Base-by-base conservation (phyloP, 2,329 filamentous ascomycete genomes). In the Xylaria polymorpha region DNA sequence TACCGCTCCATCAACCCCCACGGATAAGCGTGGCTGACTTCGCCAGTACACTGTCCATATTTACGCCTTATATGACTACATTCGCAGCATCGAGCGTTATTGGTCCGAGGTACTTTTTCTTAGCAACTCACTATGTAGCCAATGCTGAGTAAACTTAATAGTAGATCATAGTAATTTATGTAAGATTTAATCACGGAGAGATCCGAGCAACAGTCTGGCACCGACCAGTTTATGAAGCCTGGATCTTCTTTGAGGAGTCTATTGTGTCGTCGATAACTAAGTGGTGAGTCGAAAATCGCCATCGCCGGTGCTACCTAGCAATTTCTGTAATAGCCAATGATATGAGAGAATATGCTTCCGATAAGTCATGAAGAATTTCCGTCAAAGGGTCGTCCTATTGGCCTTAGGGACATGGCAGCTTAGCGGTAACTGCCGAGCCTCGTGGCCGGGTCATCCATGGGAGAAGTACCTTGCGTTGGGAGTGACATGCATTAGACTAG, bases 401-500 rank as follows among this genome's bases (percentile, higher is more conserved):
- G 46, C 22, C 29, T 29, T 20, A 18, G 41, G 18, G 22, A 15
- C 15, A 53, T 57, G 50, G 56, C 53, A 44, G 51, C 25, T 59
- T 20, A n/a, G 6, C 63, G 67, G 67, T 46, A 59, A 66, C 32
- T 57, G 20, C 67, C 62, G 61, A 56, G 46, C 58, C 63, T 69
- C 58, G 51, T 66, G 57, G 63, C 41, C 57, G 58, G 39, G n/a
- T 37, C 35, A 3, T 25, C 44, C 35, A 3, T 25, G 25, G 46
- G 48, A 69, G 39, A 63, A 67, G 67, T 69, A 69, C 67, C 67
- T 67, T 67, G 64, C 64, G 64, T 69, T 63, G 55, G 44, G 46
- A 69, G 67, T 64, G 67, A 67, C 67, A 64, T 69, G 60, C 35
- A 43, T 57, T 43, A 46, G 44, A 51, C 35, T 20, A 53, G 14